Conservation (phyloP, 345 rosid genomes). For the Bruguiera parviflora region DNA sequence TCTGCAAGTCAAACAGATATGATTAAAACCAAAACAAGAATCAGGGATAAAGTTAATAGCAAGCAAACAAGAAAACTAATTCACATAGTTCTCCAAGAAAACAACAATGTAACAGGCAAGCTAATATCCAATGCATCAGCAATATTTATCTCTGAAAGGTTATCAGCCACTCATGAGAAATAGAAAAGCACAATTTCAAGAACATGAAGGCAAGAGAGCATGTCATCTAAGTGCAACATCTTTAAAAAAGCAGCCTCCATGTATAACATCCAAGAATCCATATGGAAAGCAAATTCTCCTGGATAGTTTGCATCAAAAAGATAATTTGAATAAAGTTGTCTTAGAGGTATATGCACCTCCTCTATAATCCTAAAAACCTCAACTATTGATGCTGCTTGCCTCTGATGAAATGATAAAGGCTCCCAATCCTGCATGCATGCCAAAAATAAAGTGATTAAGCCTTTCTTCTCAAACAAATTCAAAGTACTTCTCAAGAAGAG, state of each 20-base stretch:
- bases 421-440: slow-evolving; percentile 79
- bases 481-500: slow-evolving; percentile 2
- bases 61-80: background rate
- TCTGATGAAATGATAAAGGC: slow-evolving; percentile 86
- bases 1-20: slow-evolving; percentile 48
- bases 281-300: background rate
- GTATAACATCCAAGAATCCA: slow-evolving; percentile 6
- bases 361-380: slow-evolving; percentile 97
- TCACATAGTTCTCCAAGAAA: background rate
- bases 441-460: slow-evolving; percentile 5
- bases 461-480: slow-evolving; percentile 13
- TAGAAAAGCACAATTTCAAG: background rate
- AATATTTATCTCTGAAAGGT: background rate
- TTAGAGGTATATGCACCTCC: slow-evolving; percentile 52
- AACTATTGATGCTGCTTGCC: slow-evolving; percentile 75
- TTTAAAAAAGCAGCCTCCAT: slow-evolving; percentile 5
- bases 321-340: background rate
- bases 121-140: background rate
- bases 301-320: background rate
- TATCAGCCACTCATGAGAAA: background rate
- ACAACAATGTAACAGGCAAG: background rate
- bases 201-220: slow-evolving; percentile 4
- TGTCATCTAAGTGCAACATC: slow-evolving; percentile 9
- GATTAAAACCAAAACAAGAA: slow-evolving; percentile 2
- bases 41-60: background rate